These are phyloP conservation scores for Geosmithia morbida DNA, from an alignment of 2,329 filamentous ascomycete genomes.

Conservation along the genomic window DNA sequence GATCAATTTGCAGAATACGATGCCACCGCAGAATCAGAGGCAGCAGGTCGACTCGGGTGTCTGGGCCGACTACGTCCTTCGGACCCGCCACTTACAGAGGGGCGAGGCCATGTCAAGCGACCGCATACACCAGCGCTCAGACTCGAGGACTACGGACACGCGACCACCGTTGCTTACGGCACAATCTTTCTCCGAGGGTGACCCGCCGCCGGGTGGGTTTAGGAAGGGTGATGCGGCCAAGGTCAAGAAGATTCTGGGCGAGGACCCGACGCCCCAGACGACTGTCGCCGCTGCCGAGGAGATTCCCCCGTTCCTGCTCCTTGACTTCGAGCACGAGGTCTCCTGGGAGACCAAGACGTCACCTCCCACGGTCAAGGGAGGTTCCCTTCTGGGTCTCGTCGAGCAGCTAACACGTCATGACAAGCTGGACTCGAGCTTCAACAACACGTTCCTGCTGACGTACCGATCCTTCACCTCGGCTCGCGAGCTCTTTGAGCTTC, in stretches of 20 bases:
- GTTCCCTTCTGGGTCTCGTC: constrained; percentile 75
- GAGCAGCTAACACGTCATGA: constrained; percentile 94
- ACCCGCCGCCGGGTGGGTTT: constrained; percentile 30
- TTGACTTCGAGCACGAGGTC: constrained; percentile 81
- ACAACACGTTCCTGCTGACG: constrained; percentile 93
- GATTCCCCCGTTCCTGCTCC: constrained; percentile 65
- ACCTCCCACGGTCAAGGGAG: constrained; percentile 68
- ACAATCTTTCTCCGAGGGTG: constrained; percentile 53
- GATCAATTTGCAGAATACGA: constrained; percentile 25
- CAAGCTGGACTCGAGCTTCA: constrained; percentile 87
- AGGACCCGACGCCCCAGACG: constrained; percentile 40
- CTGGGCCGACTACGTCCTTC: constrained; percentile 30
- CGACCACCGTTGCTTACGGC: constrained; percentile 36
- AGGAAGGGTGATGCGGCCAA: constrained; percentile 49
- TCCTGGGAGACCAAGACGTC: constrained; percentile 76
- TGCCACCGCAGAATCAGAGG: constrained; percentile 9
- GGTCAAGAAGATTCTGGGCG: constrained; percentile 51
- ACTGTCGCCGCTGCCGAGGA: constrained; percentile 49
- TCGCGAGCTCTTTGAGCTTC: constrained; percentile 77
- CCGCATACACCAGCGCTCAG: constrained; percentile 37
- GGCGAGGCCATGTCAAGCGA: constrained; percentile 43
- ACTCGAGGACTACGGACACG: constrained; percentile 30
- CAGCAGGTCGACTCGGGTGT: constrained; percentile 18
- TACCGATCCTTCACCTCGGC: constrained; percentile 92
- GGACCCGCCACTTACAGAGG: constrained; percentile 36